These are phyloP conservation scores for Cornus suecica DNA, from an alignment of 148 eudicot genomes.

Conservation along the genomic window DNA sequence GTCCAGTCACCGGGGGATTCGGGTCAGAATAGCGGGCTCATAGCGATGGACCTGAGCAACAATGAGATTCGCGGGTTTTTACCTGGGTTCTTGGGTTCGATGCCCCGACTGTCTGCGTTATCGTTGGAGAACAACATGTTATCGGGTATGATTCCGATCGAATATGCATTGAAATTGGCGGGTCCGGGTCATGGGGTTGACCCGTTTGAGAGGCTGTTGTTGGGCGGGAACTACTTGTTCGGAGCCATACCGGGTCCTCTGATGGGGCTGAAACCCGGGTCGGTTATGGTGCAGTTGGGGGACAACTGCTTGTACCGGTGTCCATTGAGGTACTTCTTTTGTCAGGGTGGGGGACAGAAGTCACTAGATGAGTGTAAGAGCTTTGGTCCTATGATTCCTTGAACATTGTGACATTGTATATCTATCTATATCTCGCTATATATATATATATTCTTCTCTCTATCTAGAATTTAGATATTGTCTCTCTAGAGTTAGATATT, in stretches of 20 bases:
- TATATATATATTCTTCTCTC: too few species aligned
- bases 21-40: constrained; percentile 39
- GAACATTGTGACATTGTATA: not conserved
- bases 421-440: not conserved
- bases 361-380: constrained; percentile 50
- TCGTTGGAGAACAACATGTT: constrained; percentile 63
- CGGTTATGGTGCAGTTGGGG: constrained; percentile 47
- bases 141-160: constrained; percentile 68
- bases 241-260: constrained; percentile 79
- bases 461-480: too few species aligned
- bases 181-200: constrained; percentile 37
- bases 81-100: constrained; percentile 67
- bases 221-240: constrained; percentile 77
- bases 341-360: constrained; percentile 77
- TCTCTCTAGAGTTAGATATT: too few species aligned
- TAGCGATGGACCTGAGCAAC: constrained; percentile 67
- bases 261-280: constrained; percentile 48
- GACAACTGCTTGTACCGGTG: constrained; percentile 79
- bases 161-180: constrained; percentile 51
- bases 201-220: constrained; percentile 62
- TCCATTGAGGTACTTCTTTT: constrained; percentile 54
- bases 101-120: constrained; percentile 68
- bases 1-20: constrained; percentile 26
- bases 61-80: constrained; percentile 57
- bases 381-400: constrained; percentile 66